These are phyloP conservation scores for Moricandia arvensis DNA, from an alignment of 345 rosid genomes.

Conservation along the genomic window DNA sequence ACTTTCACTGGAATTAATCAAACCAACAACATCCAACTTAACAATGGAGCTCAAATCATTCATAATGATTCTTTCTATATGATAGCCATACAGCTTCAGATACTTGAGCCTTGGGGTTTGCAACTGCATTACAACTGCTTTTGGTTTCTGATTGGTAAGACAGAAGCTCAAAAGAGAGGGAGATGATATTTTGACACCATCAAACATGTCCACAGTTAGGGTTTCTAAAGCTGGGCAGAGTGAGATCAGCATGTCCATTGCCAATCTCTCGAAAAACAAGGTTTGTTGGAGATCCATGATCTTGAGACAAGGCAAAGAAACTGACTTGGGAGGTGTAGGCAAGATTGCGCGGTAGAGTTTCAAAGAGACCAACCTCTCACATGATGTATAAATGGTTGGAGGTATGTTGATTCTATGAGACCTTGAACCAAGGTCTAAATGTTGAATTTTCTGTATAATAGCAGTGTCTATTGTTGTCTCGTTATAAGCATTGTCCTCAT, in stretches of 20 bases:
- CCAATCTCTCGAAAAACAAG: neutral
- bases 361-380: constrained; percentile 23
- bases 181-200: neutral
- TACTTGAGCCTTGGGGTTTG: constrained; percentile 11
- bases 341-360: neutral
- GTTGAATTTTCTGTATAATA: neutral
- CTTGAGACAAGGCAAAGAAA: constrained; percentile 20
- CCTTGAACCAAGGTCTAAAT: neutral
- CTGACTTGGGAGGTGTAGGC: neutral
- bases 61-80: neutral
- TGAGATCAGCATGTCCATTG: constrained; percentile 7
- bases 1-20: neutral
- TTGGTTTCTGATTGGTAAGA: neutral
- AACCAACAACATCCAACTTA: constrained; percentile 1
- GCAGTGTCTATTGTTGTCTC: neutral
- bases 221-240: constrained; percentile 3
- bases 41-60: constrained; percentile 5
- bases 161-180: constrained; percentile 8
- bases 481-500: neutral
- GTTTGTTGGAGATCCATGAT: constrained; percentile 5
- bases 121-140: neutral
- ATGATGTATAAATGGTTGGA: constrained; percentile 25
- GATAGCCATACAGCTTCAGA: neutral
- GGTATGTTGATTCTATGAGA: neutral
- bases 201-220: neutral